phyloP scores from a whole-genome alignment of 2,329 filamentous ascomycete genomes.

The Phaeosphaeria sp. region DNA sequence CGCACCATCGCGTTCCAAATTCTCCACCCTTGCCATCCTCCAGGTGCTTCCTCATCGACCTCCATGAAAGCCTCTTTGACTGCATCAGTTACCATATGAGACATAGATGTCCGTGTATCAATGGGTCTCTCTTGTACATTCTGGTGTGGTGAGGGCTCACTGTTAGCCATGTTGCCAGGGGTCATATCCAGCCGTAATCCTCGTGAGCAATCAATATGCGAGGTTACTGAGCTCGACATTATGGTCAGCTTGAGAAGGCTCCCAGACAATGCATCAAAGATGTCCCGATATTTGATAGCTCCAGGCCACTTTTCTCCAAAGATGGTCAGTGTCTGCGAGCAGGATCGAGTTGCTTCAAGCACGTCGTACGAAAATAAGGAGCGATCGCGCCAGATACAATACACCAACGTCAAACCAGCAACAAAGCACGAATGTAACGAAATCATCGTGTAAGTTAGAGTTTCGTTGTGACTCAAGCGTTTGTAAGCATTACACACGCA shows the following conservation, averaged over 20 bases:
- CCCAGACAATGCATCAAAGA: slow-evolving; percentile 31
- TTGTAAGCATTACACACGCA: slow-evolving; percentile 33
- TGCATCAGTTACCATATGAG: slow-evolving; percentile 26
- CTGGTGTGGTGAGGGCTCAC: background rate
- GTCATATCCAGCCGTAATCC: background rate
- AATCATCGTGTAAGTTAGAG: slow-evolving; percentile 35
- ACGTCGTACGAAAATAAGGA: slow-evolving; percentile 33
- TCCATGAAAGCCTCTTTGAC: slow-evolving; percentile 40
- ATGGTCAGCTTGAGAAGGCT: slow-evolving; percentile 22
- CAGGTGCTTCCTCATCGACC: slow-evolving; percentile 33
- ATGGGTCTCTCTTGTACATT: background rate
- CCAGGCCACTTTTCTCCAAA: slow-evolving; percentile 38
- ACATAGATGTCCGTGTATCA: slow-evolving; percentile 8
- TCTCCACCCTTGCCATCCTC: slow-evolving; percentile 36
- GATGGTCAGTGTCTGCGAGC: slow-evolving; percentile 32
- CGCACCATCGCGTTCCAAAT: slow-evolving; percentile 37
- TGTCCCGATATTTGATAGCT: slow-evolving; percentile 36
- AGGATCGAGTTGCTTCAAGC: slow-evolving; percentile 32
- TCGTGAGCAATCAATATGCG: background rate
- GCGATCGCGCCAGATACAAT: slow-evolving; percentile 35
- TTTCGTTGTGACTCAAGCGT: slow-evolving; percentile 30
- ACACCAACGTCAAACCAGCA: slow-evolving; percentile 31
- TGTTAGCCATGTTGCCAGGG: background rate
- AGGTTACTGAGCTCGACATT: background rate
- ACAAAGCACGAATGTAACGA: slow-evolving; percentile 36